These are phyloP conservation scores for Colletotrichum chrysophilum DNA, from an alignment of 2,329 filamentous ascomycete genomes.

Conservation along the genomic window DNA sequence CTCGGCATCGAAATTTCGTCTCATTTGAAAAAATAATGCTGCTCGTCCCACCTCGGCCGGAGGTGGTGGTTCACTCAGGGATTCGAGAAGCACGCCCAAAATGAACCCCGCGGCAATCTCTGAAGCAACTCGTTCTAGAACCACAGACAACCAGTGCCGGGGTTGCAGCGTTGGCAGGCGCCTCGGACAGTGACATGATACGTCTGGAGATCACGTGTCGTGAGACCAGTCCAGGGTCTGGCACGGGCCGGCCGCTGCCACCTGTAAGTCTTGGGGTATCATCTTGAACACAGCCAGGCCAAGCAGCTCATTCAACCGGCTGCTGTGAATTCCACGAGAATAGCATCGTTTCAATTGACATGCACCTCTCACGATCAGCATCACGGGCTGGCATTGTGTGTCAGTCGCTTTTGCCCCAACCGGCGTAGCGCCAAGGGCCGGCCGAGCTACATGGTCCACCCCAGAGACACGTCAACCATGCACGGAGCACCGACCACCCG, in stretches of 20 bases:
- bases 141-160: neutral
- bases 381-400: neutral
- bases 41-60: neutral
- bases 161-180: neutral
- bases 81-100: neutral
- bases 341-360: neutral
- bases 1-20: neutral
- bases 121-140: neutral
- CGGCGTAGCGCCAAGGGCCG: neutral
- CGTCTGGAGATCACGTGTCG: neutral
- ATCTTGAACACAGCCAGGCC: neutral
- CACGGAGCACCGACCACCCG: neutral
- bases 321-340: neutral
- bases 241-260: neutral
- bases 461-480: conserved; percentile 22
- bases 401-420: neutral
- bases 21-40: neutral
- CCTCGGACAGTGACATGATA: neutral
- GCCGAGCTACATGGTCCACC: neutral
- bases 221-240: neutral
- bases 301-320: neutral
- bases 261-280: neutral
- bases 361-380: neutral
- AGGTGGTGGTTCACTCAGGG: neutral
- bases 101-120: neutral